Conservation (phyloP, 2,329 filamentous ascomycete species). For the Monilinia laxa region DNA sequence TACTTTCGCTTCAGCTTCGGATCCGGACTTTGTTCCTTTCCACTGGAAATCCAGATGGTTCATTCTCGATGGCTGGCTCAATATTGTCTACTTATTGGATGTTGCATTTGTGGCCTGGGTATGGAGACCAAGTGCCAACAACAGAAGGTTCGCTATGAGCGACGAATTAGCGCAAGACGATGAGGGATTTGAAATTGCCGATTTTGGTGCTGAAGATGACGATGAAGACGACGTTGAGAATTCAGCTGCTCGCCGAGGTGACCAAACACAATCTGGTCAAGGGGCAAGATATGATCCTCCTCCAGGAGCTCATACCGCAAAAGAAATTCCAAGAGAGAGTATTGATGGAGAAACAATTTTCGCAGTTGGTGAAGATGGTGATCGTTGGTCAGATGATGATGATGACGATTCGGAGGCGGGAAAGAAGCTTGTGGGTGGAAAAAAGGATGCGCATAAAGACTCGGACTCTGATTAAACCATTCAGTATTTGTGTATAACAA, state of each 20-base stretch:
- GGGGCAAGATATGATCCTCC: conserved; percentile 41
- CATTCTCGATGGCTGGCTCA: conserved; percentile 94
- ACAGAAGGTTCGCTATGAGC: conserved; percentile 96
- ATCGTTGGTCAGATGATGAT: conserved; percentile 79
- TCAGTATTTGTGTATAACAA: conserved; percentile 25
- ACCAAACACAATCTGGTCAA: conserved; percentile 45
- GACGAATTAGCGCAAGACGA: conserved; percentile 99
- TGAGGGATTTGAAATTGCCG: conserved; percentile 94
- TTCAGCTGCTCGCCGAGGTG: conserved; percentile 46
- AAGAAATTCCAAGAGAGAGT: conserved; percentile 53
- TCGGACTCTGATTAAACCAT: conserved; percentile 14
- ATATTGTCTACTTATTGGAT: conserved; percentile 92
- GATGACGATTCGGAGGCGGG: conserved; percentile 57
- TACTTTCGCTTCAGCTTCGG: conserved; percentile 80
- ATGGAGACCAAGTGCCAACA: conserved; percentile 95
- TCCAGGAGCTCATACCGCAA: conserved; percentile 32
- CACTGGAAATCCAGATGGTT: conserved; percentile 99
- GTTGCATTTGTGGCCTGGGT: conserved; percentile 92
- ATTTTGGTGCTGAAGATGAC: conserved; percentile 70
- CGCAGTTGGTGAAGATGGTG: conserved; percentile 80
- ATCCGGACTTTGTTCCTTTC: conserved; percentile 88
- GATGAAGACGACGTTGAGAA: conserved; percentile 58
- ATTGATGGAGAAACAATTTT: conserved; percentile 94
- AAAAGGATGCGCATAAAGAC: conserved; percentile 22
- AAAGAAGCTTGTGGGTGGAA: conserved; percentile 46